phyloP scores from a whole-genome alignment of 345 rosid genomes.

The Crucihimalaya himalaica region DNA sequence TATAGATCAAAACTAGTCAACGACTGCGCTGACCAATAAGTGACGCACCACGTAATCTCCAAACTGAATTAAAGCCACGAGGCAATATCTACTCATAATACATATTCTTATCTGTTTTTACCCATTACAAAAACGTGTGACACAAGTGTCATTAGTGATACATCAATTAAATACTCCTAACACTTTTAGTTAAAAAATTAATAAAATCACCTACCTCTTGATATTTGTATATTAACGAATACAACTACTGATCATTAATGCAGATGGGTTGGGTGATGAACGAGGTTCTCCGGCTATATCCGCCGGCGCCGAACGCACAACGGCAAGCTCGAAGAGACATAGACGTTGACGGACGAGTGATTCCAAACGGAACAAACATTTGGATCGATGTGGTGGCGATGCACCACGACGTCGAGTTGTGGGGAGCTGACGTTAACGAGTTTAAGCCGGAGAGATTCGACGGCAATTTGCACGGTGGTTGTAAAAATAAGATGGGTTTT shows the following conservation, averaged over 20 bases:
- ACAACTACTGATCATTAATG: constrained; percentile 7
- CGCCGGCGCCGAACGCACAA: constrained; percentile 85
- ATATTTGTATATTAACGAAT: neutral
- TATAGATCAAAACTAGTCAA: constrained; percentile 23
- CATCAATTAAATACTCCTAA: neutral
- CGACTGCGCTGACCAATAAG: constrained; percentile 21
- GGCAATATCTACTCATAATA: neutral
- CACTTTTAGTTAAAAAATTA: neutral
- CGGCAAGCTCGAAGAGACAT: constrained; percentile 74
- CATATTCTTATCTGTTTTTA: neutral
- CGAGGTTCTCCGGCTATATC: constrained; percentile 72
- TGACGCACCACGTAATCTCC: neutral
- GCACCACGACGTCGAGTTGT: constrained; percentile 78
- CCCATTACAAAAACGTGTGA: constrained; percentile 26
- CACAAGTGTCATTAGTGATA: neutral
- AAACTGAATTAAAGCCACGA: neutral
- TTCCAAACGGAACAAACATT: constrained; percentile 75
- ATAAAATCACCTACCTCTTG: neutral
- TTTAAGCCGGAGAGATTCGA: constrained; percentile 86
- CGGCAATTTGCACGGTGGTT: constrained; percentile 68
- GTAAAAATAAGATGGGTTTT: constrained; percentile 86
- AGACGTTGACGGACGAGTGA: constrained; percentile 43
- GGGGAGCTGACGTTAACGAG: constrained; percentile 79
- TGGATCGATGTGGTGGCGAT: constrained; percentile 92
- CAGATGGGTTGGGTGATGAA: constrained; percentile 96